Evolutionary conservation across 805 yeast genomes (phyloP).

Genomic region (Priceomyces haplophilus): DNA sequence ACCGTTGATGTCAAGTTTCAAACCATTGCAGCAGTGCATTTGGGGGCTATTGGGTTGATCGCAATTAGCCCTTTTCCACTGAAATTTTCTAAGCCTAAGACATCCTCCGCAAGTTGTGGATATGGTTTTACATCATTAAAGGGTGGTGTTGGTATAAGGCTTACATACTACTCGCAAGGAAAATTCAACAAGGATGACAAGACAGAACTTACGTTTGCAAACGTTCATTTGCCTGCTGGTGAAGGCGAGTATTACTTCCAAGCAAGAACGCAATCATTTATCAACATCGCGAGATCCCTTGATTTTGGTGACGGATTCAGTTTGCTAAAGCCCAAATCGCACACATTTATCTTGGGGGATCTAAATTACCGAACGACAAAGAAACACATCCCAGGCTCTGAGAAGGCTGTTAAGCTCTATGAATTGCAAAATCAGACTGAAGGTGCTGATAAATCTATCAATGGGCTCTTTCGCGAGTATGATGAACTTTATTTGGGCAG

Average conservation of each 20-base stretch:
- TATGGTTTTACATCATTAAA: slow-evolving; percentile 60
- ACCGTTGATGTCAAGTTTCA: slow-evolving; percentile 31
- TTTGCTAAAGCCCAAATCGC: slow-evolving; percentile 50
- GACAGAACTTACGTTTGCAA: slow-evolving; percentile 56
- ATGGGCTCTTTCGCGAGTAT: slow-evolving; percentile 23
- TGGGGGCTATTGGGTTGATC: slow-evolving; percentile 59
- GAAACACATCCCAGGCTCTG: slow-evolving; percentile 10
- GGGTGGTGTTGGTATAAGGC: slow-evolving; percentile 66
- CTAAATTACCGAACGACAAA: slow-evolving; percentile 67
- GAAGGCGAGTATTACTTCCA: slow-evolving; percentile 55
- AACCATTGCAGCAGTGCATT: slow-evolving; percentile 40
- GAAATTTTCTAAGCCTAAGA: slow-evolving; percentile 24
- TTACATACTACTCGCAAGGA: slow-evolving; percentile 29
- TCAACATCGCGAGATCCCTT: slow-evolving; percentile 48
- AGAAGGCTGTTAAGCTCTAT: slow-evolving; percentile 18
- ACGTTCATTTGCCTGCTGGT: slow-evolving; percentile 73
- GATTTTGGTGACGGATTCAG: slow-evolving; percentile 58
- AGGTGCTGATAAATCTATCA: slow-evolving; percentile 8
- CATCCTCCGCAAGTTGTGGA: slow-evolving; percentile 52
- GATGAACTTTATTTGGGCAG: slow-evolving; percentile 53
- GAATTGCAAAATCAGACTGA: slow-evolving; percentile 22
- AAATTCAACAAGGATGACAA: slow-evolving; percentile 11
- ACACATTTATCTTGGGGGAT: slow-evolving; percentile 79
- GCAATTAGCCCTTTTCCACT: slow-evolving; percentile 44
- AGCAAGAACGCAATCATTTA: slow-evolving; percentile 53